Evolutionary conservation across 352 stramenopile species (phyloP).

Genomic region (Phytophthora citrophthora): DNA sequence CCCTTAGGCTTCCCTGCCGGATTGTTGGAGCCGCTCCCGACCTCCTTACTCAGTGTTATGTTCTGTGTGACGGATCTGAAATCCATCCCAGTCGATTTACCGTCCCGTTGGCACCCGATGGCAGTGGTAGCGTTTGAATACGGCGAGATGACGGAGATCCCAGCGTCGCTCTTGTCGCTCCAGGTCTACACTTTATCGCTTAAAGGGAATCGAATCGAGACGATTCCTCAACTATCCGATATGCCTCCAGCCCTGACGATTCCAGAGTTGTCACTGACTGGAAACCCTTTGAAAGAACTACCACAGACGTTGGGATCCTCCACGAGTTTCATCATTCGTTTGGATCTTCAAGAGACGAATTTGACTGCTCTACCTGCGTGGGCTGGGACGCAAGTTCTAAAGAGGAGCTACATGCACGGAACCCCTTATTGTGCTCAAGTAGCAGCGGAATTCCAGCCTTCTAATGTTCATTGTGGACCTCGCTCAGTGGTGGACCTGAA

Average conservation of each 20-base stretch:
- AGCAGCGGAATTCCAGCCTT: neutral
- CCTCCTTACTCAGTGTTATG: neutral
- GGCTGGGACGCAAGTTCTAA: constrained; percentile 8
- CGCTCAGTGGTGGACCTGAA: too few relatives aligned
- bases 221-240: constrained; percentile 1
- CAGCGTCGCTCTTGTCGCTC: constrained; percentile 4
- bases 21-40: constrained; percentile 1
- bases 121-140: constrained; percentile 22
- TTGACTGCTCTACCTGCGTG: constrained; percentile 3
- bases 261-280: neutral
- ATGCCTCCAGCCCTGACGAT: neutral
- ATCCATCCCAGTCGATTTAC: constrained; percentile 3
- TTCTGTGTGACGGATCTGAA: constrained; percentile 15
- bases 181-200: constrained; percentile 16
- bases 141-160: constrained; percentile 6
- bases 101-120: constrained; percentile 9
- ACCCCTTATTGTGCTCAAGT: constrained; percentile 14
- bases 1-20: neutral
- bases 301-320: neutral
- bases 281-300: constrained; percentile 12
- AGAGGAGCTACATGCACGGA: constrained; percentile 9
- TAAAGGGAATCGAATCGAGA: constrained; percentile 18
- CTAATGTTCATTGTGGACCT: neutral
- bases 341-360: constrained; percentile 17
- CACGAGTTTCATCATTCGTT: constrained; percentile 5